phyloP scores from a whole-genome alignment of 345 rosid genomes.

The Populus davidiana region DNA sequence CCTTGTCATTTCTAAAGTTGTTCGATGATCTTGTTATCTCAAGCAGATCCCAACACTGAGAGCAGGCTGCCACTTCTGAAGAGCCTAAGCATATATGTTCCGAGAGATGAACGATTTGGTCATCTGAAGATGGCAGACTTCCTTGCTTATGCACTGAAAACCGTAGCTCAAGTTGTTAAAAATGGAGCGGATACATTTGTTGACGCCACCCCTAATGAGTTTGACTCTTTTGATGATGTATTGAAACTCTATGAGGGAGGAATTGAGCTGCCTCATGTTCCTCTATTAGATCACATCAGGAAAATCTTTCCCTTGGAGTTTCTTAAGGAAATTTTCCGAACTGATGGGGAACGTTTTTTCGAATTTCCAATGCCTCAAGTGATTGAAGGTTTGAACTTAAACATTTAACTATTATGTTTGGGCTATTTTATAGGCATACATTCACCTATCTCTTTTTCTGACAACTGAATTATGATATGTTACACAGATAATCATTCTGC shows the following conservation, averaged over 20 bases:
- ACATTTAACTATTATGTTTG: not conserved
- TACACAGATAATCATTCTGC: constrained; percentile 33
- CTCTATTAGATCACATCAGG: constrained; percentile 14
- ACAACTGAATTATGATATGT: not conserved
- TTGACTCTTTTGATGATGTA: constrained; percentile 39
- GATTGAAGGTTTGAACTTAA: constrained; percentile 27
- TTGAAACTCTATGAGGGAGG: constrained; percentile 39
- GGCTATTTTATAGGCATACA: not conserved
- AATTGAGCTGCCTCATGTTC: constrained; percentile 23
- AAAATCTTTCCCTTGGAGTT: constrained; percentile 32
- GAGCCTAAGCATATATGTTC: constrained; percentile 39
- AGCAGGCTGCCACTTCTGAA: constrained; percentile 34
- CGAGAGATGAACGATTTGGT: constrained; percentile 40
- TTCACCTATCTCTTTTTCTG: not conserved
- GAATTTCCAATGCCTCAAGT: constrained; percentile 41
- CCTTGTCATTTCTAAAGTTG: not conserved
- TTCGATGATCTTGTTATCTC: not conserved
- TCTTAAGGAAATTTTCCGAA: constrained; percentile 29
- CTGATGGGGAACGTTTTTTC: constrained; percentile 35
- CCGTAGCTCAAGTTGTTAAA: constrained; percentile 30
- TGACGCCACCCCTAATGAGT: constrained; percentile 34
- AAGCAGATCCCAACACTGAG: constrained; percentile 38
- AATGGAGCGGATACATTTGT: constrained; percentile 28
- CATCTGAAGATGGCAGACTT: constrained; percentile 44
- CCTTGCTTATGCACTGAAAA: constrained; percentile 34